Percentiles rank a stretch among this genome's conserved stretches.
These are phyloP conservation scores for Eucalyptus erythrocorys DNA, from an alignment of 345 rosid species.

Conservation along the genomic window DNA sequence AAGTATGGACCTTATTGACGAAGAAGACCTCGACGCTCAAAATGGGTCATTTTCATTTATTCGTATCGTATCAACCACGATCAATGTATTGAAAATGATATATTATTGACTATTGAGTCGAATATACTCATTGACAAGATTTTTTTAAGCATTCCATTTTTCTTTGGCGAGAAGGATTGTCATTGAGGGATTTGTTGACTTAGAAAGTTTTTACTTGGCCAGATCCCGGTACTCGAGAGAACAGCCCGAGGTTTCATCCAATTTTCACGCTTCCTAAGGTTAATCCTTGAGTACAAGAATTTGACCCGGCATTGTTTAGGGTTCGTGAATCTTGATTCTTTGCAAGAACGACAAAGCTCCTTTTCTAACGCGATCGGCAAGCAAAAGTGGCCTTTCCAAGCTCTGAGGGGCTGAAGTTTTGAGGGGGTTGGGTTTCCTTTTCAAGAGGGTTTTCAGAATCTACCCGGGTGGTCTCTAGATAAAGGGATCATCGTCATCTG, in stretches of 20 bases:
- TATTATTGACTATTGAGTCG: neutral
- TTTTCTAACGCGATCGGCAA: neutral
- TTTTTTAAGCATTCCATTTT: neutral
- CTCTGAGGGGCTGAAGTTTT: neutral
- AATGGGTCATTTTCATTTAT: neutral
- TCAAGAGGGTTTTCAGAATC: neutral
- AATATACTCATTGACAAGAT: neutral
- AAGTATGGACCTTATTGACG: neutral
- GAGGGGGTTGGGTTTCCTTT: neutral
- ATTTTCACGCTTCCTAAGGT: neutral
- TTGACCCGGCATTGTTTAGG: neutral
- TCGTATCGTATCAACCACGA: neutral
- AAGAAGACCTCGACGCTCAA: neutral
- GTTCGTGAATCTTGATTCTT: neutral
- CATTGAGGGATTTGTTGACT: neutral
- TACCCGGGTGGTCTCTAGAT: neutral
- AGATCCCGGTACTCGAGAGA: neutral
- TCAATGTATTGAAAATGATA: neutral
- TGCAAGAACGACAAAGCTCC: neutral
- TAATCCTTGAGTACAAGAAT: neutral
- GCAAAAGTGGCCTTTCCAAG: neutral
- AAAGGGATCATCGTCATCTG: neutral
- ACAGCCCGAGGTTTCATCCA: neutral
- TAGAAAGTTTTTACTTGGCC: neutral
- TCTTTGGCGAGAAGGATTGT: constrained; percentile 10